Percentiles rank a stretch among this genome's conserved stretches.
phyloP scores from a whole-genome alignment of 192 early-diverging fungal genomes.

The Coemansia sp. region DNA sequence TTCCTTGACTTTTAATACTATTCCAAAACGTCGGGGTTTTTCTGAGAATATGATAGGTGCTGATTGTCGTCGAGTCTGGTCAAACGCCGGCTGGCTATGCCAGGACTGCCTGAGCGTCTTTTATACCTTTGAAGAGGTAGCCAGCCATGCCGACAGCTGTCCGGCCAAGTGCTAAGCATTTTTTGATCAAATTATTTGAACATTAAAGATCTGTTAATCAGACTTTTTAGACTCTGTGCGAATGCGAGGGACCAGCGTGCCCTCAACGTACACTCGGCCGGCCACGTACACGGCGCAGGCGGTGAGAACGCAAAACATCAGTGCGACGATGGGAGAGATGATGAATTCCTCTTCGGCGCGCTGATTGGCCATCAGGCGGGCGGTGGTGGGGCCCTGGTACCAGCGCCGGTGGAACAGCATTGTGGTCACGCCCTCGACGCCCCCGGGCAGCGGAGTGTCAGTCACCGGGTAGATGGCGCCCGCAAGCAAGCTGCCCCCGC shows the following conservation, averaged over 20 bases:
- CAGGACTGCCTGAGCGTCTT: slow-evolving; percentile 32
- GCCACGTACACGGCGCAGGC: slow-evolving; percentile 44
- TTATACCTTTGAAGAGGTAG: slow-evolving; percentile 44
- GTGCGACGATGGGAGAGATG: slow-evolving; percentile 42
- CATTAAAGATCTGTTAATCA: no score
- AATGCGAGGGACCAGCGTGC: slow-evolving; percentile 34
- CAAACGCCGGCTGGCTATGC: slow-evolving; percentile 42
- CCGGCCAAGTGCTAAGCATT: slow-evolving; percentile 8
- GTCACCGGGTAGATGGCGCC: slow-evolving; percentile 36
- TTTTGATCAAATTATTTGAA: no score
- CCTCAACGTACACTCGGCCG: slow-evolving; percentile 49
- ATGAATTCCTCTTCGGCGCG: slow-evolving; percentile 42
- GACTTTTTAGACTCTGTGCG: slow-evolving; percentile 5
- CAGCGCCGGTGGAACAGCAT: slow-evolving; percentile 40
- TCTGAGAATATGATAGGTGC: no score
- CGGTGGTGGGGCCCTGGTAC: slow-evolving; percentile 35
- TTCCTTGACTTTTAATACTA: no score
- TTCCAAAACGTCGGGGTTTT: no score
- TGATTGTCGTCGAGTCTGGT: no score
- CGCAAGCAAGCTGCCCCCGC: slow-evolving; percentile 20
- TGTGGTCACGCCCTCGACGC: slow-evolving; percentile 36
- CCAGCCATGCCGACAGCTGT: slow-evolving; percentile 32
- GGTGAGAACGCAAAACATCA: slow-evolving; percentile 49
- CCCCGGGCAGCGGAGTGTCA: slow-evolving; percentile 32
- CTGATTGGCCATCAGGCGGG: slow-evolving; percentile 42